Percentiles rank a stretch among this genome's conserved stretches.
These are phyloP conservation scores for Penicillium sp. DNA, from an alignment of 2,329 filamentous ascomycete species.

Conservation along the genomic window DNA sequence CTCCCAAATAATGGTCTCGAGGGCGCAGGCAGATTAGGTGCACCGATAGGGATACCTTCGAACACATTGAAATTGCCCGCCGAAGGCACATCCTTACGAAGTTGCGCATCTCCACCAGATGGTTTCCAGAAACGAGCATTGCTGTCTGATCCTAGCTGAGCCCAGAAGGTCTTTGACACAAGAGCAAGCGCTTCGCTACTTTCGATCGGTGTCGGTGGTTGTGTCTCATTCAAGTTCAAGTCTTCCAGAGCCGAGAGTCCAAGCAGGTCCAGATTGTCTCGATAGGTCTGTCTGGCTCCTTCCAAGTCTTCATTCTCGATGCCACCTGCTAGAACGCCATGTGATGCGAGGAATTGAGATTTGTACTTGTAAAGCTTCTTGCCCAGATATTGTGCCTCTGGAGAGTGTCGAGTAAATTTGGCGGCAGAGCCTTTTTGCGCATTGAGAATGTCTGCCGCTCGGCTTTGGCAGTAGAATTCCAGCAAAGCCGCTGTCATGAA, in stretches of 20 bases:
- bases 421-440: constrained; percentile 35
- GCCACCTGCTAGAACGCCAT: constrained; percentile 43
- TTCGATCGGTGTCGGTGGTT: constrained; percentile 22
- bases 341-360: constrained; percentile 44
- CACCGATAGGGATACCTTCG: constrained; percentile 26
- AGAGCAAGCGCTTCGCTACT: constrained; percentile 24
- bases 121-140: constrained; percentile 14
- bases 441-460: constrained; percentile 49
- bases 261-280: constrained; percentile 46
- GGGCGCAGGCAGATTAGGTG: constrained; percentile 24
- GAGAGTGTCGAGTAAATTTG: constrained; percentile 43
- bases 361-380: constrained; percentile 45
- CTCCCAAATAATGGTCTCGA: constrained; percentile 30
- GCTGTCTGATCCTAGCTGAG: constrained; percentile 17
- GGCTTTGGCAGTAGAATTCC: constrained; percentile 47
- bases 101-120: constrained; percentile 7
- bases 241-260: constrained; percentile 41
- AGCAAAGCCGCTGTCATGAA: constrained; percentile 48
- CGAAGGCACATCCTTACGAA: constrained; percentile 21
- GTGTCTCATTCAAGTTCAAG: constrained; percentile 29
- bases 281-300: constrained; percentile 42
- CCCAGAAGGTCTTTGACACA: constrained; percentile 18
- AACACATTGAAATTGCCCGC: constrained; percentile 20
- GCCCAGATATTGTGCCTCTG: constrained; percentile 46
- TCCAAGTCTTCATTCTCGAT: constrained; percentile 42